phyloP scores from a whole-genome alignment of 305 asterid genomes.

The Fraxinus nigra region DNA sequence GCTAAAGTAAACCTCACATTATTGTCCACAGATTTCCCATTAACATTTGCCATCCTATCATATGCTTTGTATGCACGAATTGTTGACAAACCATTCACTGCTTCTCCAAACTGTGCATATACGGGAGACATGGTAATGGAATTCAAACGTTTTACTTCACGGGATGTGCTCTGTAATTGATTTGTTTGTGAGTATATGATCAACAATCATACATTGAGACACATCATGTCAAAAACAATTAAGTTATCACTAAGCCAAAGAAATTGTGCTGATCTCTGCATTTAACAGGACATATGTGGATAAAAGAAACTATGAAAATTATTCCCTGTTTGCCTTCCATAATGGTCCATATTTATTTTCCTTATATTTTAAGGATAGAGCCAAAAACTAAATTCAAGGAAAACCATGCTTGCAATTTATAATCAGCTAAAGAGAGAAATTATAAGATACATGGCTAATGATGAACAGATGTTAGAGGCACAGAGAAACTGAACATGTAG shows the following conservation, averaged over 20 bases:
- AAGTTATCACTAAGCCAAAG: neutral
- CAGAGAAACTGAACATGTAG: neutral
- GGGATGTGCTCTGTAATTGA: slow-evolving; percentile 83
- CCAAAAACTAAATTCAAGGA: neutral
- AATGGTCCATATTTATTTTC: neutral
- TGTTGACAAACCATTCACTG: slow-evolving; percentile 80
- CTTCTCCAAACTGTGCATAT: slow-evolving; percentile 97
- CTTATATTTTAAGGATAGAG: neutral
- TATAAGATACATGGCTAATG: neutral
- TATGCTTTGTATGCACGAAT: slow-evolving; percentile 96
- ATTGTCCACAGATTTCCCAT: slow-evolving; percentile 87
- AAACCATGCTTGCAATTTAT: neutral
- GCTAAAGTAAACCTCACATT: slow-evolving; percentile 77
- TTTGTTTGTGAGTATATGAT: neutral
- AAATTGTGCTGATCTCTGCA: neutral
- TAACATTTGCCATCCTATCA: slow-evolving; percentile 73
- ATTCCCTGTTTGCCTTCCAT: neutral
- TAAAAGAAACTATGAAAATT: neutral
- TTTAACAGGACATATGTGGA: neutral
- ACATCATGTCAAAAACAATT: neutral
- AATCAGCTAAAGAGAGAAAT: neutral
- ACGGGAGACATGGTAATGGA: slow-evolving; percentile 94
- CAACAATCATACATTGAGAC: neutral
- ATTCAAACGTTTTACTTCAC: slow-evolving; percentile 94
- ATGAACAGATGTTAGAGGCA: neutral